Evolutionary conservation across 2,329 filamentous ascomycete species (phyloP).

Genomic region (Orbilia ellipsospora): DNA sequence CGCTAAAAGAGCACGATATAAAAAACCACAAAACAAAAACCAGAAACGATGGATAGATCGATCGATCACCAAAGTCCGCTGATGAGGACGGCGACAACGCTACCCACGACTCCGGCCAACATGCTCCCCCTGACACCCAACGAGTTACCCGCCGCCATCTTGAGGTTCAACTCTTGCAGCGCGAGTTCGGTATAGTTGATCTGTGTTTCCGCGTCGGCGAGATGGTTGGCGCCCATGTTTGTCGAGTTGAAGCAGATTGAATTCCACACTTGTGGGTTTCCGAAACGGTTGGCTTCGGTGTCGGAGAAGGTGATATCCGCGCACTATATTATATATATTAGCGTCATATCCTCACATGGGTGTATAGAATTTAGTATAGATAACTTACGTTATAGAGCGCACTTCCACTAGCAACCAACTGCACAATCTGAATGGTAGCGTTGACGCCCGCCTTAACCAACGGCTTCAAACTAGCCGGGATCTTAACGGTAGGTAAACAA

Average conservation of each 20-base stretch:
- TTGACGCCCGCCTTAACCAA: constrained; percentile 62
- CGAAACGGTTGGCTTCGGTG: constrained; percentile 57
- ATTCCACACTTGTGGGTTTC: constrained; percentile 56
- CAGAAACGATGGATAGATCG: constrained; percentile 10
- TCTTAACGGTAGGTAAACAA: constrained; percentile 63
- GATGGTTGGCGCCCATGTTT: constrained; percentile 56
- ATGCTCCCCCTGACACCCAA: too few relatives aligned
- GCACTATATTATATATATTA: constrained; percentile 49
- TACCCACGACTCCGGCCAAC: too few relatives aligned
- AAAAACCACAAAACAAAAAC: constrained; percentile 19
- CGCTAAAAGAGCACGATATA: constrained; percentile 12
- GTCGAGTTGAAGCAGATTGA: constrained; percentile 56
- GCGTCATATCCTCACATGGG: too few relatives aligned
- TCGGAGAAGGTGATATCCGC: constrained; percentile 58
- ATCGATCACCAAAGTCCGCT: too few relatives aligned
- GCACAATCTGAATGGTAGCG: constrained; percentile 65
- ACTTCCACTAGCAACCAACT: constrained; percentile 62
- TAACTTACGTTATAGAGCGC: constrained; percentile 66
- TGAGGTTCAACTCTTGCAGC: constrained; percentile 51
- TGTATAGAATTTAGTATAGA: too few relatives aligned
- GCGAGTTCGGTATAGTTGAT: constrained; percentile 55
- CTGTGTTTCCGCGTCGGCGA: constrained; percentile 36
- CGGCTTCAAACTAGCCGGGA: constrained; percentile 59
- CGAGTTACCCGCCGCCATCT: constrained; percentile 30
- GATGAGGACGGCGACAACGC: too few relatives aligned